Evolutionary conservation across 139 green algal genomes (phyloP).

Genomic region (Tetraselmis chui): DNA sequence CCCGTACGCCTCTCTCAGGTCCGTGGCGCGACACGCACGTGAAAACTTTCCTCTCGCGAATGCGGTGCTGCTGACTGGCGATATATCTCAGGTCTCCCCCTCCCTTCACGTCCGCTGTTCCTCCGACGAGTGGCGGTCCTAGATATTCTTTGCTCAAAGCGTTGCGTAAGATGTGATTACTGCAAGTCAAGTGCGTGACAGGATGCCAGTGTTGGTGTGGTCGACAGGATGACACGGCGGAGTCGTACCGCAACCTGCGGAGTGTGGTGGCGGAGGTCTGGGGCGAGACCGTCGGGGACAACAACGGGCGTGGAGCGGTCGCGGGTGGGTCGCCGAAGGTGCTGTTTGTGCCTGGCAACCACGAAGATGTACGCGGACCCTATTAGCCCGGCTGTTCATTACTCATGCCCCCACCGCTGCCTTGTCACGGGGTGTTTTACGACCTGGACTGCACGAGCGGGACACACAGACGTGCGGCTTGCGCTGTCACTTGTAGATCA

Average conservation of each 20-base stretch:
- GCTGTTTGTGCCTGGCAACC: not conserved
- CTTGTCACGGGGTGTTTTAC: too few species aligned
- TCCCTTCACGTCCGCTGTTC: not conserved
- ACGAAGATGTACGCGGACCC: not conserved
- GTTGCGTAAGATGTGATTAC: too few species aligned
- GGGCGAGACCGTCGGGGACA: not conserved
- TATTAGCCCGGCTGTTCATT: too few species aligned
- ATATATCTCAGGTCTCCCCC: not conserved
- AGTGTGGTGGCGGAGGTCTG: not conserved
- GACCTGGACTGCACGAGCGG: too few species aligned
- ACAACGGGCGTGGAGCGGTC: too few species aligned
- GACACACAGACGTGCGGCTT: too few species aligned
- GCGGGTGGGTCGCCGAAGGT: not conserved
- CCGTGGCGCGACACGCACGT: not conserved
- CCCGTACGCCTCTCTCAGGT: not conserved
- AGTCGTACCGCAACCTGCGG: not conserved
- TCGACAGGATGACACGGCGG: not conserved
- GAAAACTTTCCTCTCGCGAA: not conserved
- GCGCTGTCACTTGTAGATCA: too few species aligned
- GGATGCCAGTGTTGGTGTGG: not conserved
- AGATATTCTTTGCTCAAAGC: not conserved
- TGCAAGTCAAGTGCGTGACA: too few species aligned
- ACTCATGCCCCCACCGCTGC: too few species aligned
- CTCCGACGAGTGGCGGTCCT: not conserved
- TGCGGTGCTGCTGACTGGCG: not conserved